Conservation (phyloP, 306 rosid genomes). For the Casuarina equisetifolia region DNA sequence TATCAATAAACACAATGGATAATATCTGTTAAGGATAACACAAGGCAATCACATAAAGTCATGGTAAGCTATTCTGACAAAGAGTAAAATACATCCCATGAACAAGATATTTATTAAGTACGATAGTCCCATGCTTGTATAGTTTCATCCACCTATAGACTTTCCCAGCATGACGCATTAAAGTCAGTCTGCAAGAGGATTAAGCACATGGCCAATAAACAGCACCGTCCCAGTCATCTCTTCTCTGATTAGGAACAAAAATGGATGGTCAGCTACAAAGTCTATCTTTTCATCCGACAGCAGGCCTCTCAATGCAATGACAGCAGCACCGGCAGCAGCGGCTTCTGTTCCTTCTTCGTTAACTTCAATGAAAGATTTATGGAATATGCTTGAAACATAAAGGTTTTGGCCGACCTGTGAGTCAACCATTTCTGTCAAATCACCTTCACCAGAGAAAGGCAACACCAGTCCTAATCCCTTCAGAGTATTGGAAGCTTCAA, state of each 20-base stretch:
- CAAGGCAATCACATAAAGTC: neutral
- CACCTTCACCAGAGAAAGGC: slow-evolving; percentile 57
- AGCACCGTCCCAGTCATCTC: slow-evolving; percentile 61
- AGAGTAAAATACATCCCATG: neutral
- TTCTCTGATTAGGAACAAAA: slow-evolving; percentile 67
- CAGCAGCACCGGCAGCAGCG: slow-evolving; percentile 56
- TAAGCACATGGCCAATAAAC: slow-evolving; percentile 69
- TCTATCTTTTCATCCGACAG: slow-evolving; percentile 17
- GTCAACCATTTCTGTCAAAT: slow-evolving; percentile 74
- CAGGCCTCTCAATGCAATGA: slow-evolving; percentile 2
- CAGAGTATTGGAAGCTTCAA: slow-evolving; percentile 48
- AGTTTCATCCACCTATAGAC: slow-evolving; percentile 4
- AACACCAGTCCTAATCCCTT: slow-evolving; percentile 65
- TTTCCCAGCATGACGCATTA: neutral
- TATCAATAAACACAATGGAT: too few relatives aligned
- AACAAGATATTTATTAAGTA: neutral
- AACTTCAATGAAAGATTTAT: slow-evolving; percentile 74
- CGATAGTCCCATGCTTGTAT: neutral
- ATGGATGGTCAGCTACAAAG: slow-evolving; percentile 85
- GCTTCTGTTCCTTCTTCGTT: slow-evolving; percentile 92
- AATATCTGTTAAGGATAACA: neutral
- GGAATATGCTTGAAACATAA: slow-evolving; percentile 52
- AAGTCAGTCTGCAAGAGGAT: slow-evolving; percentile 54
- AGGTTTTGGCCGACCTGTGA: slow-evolving; percentile 42
- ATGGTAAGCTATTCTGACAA: neutral